Percentiles rank a stretch among this genome's conserved stretches.
These are phyloP conservation scores for Boletus reticulatus DNA, from an alignment of 768 basidiomycete genomes.

Conservation along the genomic window DNA sequence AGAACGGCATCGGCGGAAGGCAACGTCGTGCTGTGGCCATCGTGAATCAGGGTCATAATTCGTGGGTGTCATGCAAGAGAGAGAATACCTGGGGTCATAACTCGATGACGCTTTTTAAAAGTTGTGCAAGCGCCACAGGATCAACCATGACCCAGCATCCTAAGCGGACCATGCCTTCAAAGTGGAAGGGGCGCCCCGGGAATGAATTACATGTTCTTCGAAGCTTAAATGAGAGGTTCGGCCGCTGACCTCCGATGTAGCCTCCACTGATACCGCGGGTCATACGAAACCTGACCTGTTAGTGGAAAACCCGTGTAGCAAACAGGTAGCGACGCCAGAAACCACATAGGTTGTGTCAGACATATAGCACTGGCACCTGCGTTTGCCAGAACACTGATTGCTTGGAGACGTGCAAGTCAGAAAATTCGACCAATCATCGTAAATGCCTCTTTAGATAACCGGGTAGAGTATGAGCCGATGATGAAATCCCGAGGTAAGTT, in stretches of 20 bases:
- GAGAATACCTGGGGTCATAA: not conserved
- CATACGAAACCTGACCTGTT: too few relatives aligned
- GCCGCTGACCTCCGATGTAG: constrained; percentile 7
- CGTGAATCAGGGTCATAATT: constrained; percentile 6
- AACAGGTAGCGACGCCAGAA: not conserved
- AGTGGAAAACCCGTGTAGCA: not conserved
- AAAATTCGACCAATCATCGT: not conserved
- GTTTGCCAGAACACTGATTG: not conserved
- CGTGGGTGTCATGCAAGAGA: not conserved
- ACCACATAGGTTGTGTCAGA: not conserved
- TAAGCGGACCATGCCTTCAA: not conserved
- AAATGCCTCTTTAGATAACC: not conserved
- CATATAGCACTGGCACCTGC: not conserved
- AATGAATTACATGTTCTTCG: not conserved
- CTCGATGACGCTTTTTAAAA: too few relatives aligned
- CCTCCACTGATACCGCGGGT: too few relatives aligned
- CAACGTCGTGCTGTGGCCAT: not conserved
- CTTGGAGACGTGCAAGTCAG: not conserved
- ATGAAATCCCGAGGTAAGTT: not conserved
- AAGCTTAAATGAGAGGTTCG: not conserved
- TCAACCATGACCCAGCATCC: not conserved
- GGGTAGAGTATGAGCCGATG: not conserved
- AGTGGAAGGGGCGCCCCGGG: not conserved
- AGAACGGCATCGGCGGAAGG: not conserved
- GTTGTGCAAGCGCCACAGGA: not conserved